phyloP scores from a whole-genome alignment of 495 filamentous ascomycete species.

The Peziza echinospora region DNA sequence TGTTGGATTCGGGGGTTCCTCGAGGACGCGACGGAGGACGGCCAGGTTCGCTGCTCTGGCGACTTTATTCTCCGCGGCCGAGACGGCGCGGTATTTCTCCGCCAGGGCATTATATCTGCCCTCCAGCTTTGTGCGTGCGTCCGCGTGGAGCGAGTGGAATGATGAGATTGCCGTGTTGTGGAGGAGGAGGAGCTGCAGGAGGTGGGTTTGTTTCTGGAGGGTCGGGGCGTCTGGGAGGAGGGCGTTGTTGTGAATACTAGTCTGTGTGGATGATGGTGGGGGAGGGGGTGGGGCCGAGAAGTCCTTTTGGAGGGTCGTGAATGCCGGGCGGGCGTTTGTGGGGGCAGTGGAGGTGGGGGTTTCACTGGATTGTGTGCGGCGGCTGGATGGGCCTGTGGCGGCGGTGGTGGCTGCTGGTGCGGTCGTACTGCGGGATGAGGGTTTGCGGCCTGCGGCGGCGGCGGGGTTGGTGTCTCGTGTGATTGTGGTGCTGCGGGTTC shows the following conservation, averaged over 20 bases:
- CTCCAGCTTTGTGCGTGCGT: background rate
- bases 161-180: background rate
- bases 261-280: background rate
- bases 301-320: background rate
- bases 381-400: background rate
- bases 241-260: background rate
- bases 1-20: background rate
- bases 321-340: background rate
- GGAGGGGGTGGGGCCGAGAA: background rate
- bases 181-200: background rate
- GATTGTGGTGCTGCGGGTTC: background rate
- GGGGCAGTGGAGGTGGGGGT: background rate
- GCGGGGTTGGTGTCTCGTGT: background rate
- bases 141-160: background rate
- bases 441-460: background rate
- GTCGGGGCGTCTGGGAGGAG: background rate
- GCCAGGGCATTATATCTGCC: background rate
- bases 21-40: background rate
- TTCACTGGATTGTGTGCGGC: background rate
- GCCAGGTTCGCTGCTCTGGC: background rate
- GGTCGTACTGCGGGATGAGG: background rate
- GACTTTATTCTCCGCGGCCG: background rate
- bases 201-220: background rate
- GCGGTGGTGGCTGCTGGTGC: background rate
- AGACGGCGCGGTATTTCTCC: background rate